Evolutionary conservation across 1,139 yeast genomes (phyloP).

Genomic region (Geotrichum klebahnii): DNA sequence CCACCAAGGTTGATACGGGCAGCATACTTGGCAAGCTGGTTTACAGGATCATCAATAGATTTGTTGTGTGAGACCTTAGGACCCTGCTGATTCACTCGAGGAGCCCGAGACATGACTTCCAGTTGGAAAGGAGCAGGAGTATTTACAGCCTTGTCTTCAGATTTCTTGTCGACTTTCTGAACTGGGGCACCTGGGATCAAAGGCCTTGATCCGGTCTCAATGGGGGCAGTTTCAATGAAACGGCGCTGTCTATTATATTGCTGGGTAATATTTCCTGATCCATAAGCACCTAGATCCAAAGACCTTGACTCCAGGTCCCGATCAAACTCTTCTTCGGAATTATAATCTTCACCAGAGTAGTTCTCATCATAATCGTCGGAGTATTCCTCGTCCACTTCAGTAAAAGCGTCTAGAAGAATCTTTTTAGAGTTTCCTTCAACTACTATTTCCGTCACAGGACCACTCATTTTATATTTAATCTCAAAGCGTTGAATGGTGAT

Average conservation of each 20-base stretch:
- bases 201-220: neutral
- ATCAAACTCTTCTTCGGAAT: no score
- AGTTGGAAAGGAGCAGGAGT: neutral
- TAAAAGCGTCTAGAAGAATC: conserved; percentile 7
- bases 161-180: neutral
- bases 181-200: conserved; percentile 2
- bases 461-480: neutral
- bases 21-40: conserved; percentile 19
- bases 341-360: conserved; percentile 22
- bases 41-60: conserved; percentile 23
- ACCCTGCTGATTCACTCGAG: conserved; percentile 25
- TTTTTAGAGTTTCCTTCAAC: conserved; percentile 3
- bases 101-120: conserved; percentile 14
- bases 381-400: conserved; percentile 10
- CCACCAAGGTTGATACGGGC: conserved; percentile 23
- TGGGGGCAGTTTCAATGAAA: conserved; percentile 16
- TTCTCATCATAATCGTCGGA: neutral
- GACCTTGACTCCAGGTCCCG: no score
- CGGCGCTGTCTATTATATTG: conserved; percentile 28
- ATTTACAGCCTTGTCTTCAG: neutral
- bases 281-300: no score
- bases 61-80: conserved; percentile 17
- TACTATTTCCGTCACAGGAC: no score
- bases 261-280: conserved; percentile 29
- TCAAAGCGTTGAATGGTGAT: no score